Base-by-base conservation (phyloP, 1,139 yeast genomes). In the Taphrina flavorubra region DNA sequence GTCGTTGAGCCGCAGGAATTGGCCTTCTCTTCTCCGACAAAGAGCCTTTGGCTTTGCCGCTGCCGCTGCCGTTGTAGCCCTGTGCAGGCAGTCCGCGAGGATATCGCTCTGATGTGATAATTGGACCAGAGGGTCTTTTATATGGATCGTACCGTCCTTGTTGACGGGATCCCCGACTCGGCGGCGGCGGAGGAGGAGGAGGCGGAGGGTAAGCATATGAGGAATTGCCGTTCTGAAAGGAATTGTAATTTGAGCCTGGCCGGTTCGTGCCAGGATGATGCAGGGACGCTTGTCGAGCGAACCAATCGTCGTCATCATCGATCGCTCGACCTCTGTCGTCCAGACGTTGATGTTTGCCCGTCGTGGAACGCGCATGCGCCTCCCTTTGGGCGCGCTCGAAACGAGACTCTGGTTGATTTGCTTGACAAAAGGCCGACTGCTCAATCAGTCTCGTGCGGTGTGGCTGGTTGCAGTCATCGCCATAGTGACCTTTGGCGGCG, bases 361-460 rank as follows among this genome's bases (percentile, higher is more conserved):
- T 10, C 2, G 56, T 51, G 36, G 42, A n/a, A 20, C 62, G 51
- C n/a, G 49, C 53, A 25, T 31, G 14, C 36, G 39, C 34, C 53
- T 56, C 25, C 20, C 61, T 36, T 53, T 40, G 37, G 25, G 56
- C 40, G 25, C 61, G 39, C 49, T 36, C 51, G 31, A 16, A 18
- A 31, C 40, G 51, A 47, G 63, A 44, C 53, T 65, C 61, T 2
- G 70, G 70, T 18, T 58, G 66, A 40, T 69, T 69, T n/a, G 65
- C 70, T 40, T 58, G 56, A 36, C 69, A 58, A 57, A 69, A 69
- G 7, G 70, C 70, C n/a, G 70, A 66, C 16, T 63, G 65, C 44
- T 65, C 70, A 18, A 64, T 42, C 62, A 56, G 34, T 8, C 70
- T 56, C 34, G 40, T 49, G n/a, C 57, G 65, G 31, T 58, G 63